Conservation (phyloP, 2,329 filamentous ascomycete species). For the Penicillium hordei region DNA sequence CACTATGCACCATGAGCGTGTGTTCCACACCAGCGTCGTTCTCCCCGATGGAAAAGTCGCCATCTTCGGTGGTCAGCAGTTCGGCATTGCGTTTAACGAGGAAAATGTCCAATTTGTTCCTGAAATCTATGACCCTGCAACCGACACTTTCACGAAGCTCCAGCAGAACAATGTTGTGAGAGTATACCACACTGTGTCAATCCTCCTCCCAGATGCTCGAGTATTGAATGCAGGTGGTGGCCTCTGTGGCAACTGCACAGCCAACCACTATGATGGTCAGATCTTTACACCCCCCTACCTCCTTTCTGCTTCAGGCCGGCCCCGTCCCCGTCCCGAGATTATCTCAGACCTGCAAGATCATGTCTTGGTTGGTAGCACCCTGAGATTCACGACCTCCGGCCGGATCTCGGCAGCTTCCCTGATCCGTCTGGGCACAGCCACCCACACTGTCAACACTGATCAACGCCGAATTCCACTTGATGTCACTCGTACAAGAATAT, state of each 20-base stretch:
- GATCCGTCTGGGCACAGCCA: conserved; percentile 52
- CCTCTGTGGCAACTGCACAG: conserved; percentile 50
- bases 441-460: conserved; percentile 60
- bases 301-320: conserved; percentile 46
- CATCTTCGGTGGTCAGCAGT: conserved; percentile 50
- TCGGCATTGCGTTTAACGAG: conserved; percentile 49
- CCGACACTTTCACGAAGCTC: conserved; percentile 40
- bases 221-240: conserved; percentile 56
- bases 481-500: neutral
- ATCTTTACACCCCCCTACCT: conserved; percentile 60
- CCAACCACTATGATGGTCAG: conserved; percentile 57
- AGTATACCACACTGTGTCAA: conserved; percentile 51
- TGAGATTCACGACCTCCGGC: conserved; percentile 46
- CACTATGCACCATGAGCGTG: conserved; percentile 48
- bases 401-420: conserved; percentile 37
- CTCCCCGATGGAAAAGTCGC: conserved; percentile 53
- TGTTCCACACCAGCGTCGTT: conserved; percentile 50
- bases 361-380: conserved; percentile 44
- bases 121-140: conserved; percentile 50
- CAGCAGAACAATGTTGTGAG: conserved; percentile 23
- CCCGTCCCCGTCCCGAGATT: conserved; percentile 47
- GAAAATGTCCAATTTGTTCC: conserved; percentile 40
- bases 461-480: conserved; percentile 54
- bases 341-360: conserved; percentile 21
- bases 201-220: conserved; percentile 53